Base-by-base conservation (phyloP, 2,329 filamentous ascomycete species). In the Trichoderma gracile region DNA sequence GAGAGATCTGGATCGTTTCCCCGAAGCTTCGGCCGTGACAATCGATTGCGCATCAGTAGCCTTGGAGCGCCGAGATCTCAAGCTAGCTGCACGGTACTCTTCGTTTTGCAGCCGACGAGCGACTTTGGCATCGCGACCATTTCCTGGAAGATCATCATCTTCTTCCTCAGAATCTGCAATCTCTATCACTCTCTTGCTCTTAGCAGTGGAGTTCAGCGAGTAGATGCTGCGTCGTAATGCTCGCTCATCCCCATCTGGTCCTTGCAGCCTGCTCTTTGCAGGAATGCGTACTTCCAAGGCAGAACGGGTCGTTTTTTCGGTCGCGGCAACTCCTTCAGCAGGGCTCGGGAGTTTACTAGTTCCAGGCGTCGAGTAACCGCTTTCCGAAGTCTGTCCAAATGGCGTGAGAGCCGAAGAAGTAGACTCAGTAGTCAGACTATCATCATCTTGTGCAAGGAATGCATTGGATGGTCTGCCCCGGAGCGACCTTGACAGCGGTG, bases 191-290 rank as follows among this genome's bases (percentile, higher is more conserved):
- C 21, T 78, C 72, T 62, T 78, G 66, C 55, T 79, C 75, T 74
- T 84, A 83, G 60, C 76, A 72, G 67, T 82, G 77, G 77, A 65
- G 43, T 75, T 77, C 70, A 86, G 73, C 2, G 83, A 78, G 66
- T 79, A 83, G 56, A 81, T 76, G 75, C 82, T 87, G 9, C 70
- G 71, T 17, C 73, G 70, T 15, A 76, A 55, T 14, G 69, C 70
- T n/a, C 72, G 68, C 30, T 78, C 75, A 23, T 68, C 69, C 23
- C 73, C 72, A n/a, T 33, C 10, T 17, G 60, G n/a, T 42, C 27
- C 65, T 9, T 65, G 64, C 6, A 54, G 59, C 1, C 52, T 59
- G 49, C 71, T 65, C 52, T 65, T 68, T 1, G 68, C 65, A 23
- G 73, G 74, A 25, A 73, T 62, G 6, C 67, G 73, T 10, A 78